A percentile compares a stretch with the other conserved stretches of the same genome.
Evolutionary conservation across 345 rosid species (phyloP).

Genomic region (Citrus glauca): DNA sequence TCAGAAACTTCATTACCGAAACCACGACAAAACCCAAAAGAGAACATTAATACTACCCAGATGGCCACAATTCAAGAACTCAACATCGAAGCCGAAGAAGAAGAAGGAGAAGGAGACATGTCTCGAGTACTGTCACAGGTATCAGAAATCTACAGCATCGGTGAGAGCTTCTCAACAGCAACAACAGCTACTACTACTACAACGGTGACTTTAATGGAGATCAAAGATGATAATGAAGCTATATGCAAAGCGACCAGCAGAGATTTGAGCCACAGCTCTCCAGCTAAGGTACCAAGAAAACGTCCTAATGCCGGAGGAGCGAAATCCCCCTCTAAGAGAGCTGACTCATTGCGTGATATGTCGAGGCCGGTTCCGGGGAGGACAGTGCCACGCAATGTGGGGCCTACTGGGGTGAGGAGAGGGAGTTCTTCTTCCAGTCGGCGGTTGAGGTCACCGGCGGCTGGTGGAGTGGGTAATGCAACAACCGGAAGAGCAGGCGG

Average conservation of each 20-base stretch:
- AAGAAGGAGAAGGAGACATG: conserved; percentile 16
- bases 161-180: conserved; percentile 41
- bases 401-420: conserved; percentile 28
- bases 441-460: conserved; percentile 38
- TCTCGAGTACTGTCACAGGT: conserved; percentile 38
- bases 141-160: conserved; percentile 56
- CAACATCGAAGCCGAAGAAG: conserved; percentile 11
- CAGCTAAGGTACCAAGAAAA: conserved; percentile 39
- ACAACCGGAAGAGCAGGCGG: conserved; percentile 21
- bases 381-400: conserved; percentile 28
- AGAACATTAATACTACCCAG: conserved; percentile 3
- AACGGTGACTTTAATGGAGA: conserved; percentile 16
- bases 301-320: conserved; percentile 30
- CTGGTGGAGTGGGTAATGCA: conserved; percentile 27
- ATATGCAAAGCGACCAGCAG: conserved; percentile 36
- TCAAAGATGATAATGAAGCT: conserved; percentile 60
- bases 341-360: neutral
- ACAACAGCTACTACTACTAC: conserved; percentile 41
- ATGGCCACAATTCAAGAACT: conserved; percentile 9
- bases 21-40: neutral
- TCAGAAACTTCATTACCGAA: conserved; percentile 40
- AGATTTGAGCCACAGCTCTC: conserved; percentile 26
- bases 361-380: conserved; percentile 27
- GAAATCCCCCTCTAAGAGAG: conserved; percentile 27
- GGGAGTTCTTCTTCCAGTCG: conserved; percentile 27